Base-by-base conservation (phyloP, 2,329 filamentous ascomycete genomes). In the Colletotrichum brevisporum region DNA sequence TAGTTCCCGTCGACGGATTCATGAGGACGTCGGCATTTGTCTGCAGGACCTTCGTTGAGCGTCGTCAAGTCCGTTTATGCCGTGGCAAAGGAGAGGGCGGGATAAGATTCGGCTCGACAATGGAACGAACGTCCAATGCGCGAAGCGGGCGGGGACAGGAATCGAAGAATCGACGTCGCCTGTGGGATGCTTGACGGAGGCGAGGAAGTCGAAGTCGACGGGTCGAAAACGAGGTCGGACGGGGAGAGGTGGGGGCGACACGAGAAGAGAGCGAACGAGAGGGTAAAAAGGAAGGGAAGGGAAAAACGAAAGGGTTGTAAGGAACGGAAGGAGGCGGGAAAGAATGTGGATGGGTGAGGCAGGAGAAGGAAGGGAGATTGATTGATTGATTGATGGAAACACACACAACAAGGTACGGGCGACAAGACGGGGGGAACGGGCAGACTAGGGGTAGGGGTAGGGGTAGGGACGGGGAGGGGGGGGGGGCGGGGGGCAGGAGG, bases 301-400 rank as follows among this genome's bases (percentile, higher is more conserved):
- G 69, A 21, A 63, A 72, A 64, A 72, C 61, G 69, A 61, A 65
- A 72, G 69, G 69, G 61, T 68, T 61, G 69, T 68, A 71, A 72
- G 65, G 71, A 70, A 70, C 62, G 70, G 68, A 72, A 61, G 63
- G 66, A 69, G 68, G 63, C 63, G 66, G 60, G 65, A 72, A 72
- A 62, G 71, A 72, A 72, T 72, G 71, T 70, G 67, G 63, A 70
- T 70, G 63, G 56, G 58, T 51, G 66, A 68, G 27, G 67, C 63
- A 68, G 67, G 58, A 62, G 57, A 70, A 70, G 67, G 63, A 70
- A 63, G 67, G 57, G 63, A 72, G 65, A 68, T 72, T 72, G 70
- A 71, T 71, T 70, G 70, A 71, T 71, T 70, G 67, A 71, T 67
- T 69, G 67, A 70, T 70, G 70, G 70, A 71, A 72, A 72, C 70